Conservation (phyloP, 352 stramenopile genomes). For the Globisporangium recalcitrans region DNA sequence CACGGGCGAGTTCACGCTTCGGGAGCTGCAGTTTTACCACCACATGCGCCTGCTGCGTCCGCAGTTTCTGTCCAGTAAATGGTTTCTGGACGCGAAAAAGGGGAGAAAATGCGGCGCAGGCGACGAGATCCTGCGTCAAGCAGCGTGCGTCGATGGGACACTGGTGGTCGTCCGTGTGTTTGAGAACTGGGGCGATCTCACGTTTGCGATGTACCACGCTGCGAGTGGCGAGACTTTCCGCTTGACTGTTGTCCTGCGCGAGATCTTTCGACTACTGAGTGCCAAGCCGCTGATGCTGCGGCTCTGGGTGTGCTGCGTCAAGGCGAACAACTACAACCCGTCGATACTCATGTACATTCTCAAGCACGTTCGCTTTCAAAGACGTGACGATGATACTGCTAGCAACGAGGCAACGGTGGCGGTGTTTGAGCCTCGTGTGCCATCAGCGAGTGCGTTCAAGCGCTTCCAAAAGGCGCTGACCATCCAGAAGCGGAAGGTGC, state of each 20-base stretch:
- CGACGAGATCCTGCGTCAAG: constrained; percentile 68
- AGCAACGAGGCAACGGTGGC: background rate
- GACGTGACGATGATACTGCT: background rate
- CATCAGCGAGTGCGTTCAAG: background rate
- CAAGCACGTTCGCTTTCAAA: constrained; percentile 30
- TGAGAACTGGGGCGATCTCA: constrained; percentile 79
- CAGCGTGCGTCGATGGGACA: constrained; percentile 31
- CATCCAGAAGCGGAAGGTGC: constrained; percentile 37
- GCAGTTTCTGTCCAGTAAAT: constrained; percentile 49
- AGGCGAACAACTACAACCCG: constrained; percentile 59
- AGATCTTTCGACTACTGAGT: constrained; percentile 31
- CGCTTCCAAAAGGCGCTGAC: constrained; percentile 25
- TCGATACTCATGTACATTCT: constrained; percentile 40
- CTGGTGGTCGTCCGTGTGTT: constrained; percentile 54
- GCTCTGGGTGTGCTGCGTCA: constrained; percentile 65
- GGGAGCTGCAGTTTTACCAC: constrained; percentile 71
- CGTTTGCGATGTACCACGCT: constrained; percentile 49
- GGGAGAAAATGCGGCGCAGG: constrained; percentile 63
- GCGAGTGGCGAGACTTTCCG: constrained; percentile 26
- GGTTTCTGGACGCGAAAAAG: constrained; percentile 49
- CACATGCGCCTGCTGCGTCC: constrained; percentile 40
- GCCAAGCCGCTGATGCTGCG: constrained; percentile 42
- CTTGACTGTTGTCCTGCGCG: constrained; percentile 26
- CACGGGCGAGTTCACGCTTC: constrained; percentile 58
- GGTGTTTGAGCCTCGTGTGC: constrained; percentile 5